Conservation (phyloP, 2,329 filamentous ascomycete species). For the Trichoderma sp. region DNA sequence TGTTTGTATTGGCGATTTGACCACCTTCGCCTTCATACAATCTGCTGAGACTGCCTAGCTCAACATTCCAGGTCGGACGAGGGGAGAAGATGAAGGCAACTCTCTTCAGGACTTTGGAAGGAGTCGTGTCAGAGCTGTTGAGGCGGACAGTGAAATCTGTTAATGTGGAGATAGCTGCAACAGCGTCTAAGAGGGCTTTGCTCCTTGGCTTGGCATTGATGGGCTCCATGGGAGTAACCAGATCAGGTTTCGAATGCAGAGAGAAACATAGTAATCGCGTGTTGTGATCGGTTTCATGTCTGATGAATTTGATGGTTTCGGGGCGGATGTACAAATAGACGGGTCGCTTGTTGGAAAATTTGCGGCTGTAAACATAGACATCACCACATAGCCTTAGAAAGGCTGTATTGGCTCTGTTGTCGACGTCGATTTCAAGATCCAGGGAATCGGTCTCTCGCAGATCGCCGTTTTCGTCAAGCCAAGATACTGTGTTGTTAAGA, state of each 20-base stretch:
- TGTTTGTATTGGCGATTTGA: neutral
- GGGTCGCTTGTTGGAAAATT: neutral
- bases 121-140: neutral
- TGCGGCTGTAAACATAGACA: neutral
- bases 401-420: neutral
- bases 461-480: neutral
- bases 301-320: neutral
- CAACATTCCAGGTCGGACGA: neutral
- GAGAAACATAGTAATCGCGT: neutral
- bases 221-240: neutral
- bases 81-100: neutral
- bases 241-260: neutral
- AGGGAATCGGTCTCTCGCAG: neutral
- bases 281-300: neutral
- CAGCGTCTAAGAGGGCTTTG: neutral
- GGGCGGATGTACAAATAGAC: neutral
- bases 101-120: neutral
- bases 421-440: neutral
- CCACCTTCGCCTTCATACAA: slow-evolving; percentile 1
- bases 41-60: neutral
- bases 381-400: neutral
- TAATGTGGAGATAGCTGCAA: neutral
- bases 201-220: neutral
- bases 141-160: neutral
- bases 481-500: neutral